Conservation (phyloP, 345 rosid genomes). For the Gossypium turneri region DNA sequence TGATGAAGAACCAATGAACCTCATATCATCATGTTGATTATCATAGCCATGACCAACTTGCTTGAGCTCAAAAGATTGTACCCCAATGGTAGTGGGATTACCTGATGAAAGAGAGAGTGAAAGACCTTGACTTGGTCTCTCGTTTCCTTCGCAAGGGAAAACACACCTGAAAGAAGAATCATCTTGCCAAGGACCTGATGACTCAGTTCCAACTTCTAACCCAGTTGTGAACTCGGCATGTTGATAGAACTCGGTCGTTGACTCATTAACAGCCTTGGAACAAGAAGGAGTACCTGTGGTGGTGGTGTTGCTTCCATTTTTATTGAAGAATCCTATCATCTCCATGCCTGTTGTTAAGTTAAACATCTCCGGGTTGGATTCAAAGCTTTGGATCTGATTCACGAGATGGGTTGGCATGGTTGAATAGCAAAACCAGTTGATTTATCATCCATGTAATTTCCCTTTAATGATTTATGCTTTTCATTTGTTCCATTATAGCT, state of each 20-base stretch:
- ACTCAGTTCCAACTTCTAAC: constrained; percentile 37
- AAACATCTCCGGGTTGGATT: constrained; percentile 53
- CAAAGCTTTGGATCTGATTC: constrained; percentile 64
- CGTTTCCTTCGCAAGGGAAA: constrained; percentile 75
- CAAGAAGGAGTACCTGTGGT: constrained; percentile 32
- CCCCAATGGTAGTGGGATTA: constrained; percentile 74
- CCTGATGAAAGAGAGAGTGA: constrained; percentile 87
- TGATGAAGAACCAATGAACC: constrained; percentile 25
- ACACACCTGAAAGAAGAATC: constrained; percentile 64
- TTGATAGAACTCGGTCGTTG: constrained; percentile 40
- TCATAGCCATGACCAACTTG: constrained; percentile 33
- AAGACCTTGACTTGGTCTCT: constrained; percentile 96
- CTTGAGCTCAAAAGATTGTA: constrained; percentile 74
- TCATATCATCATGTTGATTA: constrained; percentile 34
- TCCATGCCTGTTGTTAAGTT: constrained; percentile 70
- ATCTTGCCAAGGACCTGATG: constrained; percentile 45
- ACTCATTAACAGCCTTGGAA: constrained; percentile 37
- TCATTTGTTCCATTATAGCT: constrained; percentile 13
- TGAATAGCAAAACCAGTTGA: constrained; percentile 53
- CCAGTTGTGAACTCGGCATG: constrained; percentile 37
- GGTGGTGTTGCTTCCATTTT: constrained; percentile 17
- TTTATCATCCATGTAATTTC: not conserved
- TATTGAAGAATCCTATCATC: constrained; percentile 65
- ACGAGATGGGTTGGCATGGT: constrained; percentile 43
- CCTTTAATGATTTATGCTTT: constrained; percentile 16